Base-by-base conservation (phyloP, 73 alveolate species). In the Stentor coeruleus region DNA sequence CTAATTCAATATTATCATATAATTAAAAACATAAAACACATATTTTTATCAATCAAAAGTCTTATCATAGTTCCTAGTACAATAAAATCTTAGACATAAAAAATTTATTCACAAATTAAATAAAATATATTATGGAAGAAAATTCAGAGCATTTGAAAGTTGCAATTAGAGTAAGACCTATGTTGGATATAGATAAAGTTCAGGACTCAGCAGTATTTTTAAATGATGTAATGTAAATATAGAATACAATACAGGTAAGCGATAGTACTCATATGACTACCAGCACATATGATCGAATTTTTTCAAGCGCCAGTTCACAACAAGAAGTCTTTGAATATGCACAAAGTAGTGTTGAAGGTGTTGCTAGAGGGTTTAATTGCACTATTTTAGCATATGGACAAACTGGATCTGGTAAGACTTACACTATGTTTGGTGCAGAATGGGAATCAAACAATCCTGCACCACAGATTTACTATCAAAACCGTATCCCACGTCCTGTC, bases 381-480 rank as follows among this genome's bases (percentile, higher is more conserved):
- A 96, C 99, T 26, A 84, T 96, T 0, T 94, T 96, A 74, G 98
- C 97, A 28, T 96, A 96, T 84, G 99, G 99, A 3, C 93, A 96
- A 81, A 96, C 99, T n/a, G 99, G 99, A n/a, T 86, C 96, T 83
- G 99, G 99, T n/a, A 96, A 96, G 91, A 96, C 99, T 37, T 94
- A 38, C 81, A 93, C 98, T 3, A 96, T 96, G 99, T 96, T 92
- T 90, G 99, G 99, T 35, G 77, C 86, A 59, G 82, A 85, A 4
- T 91, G 90, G 93, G 93, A 87, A 66, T 55, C 6, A n/a, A 75
- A 75, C 58, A 75, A 40, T 33, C 79, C 79, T 26, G 79, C 79
- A 11, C 79, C 79, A 20, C 79, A 66, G 33, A 40, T 66, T 20
- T 66, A 66, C 33, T 66, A 66, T 33, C n/a, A 66, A 1, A 20